Conservation (phyloP, 129 eudicot species). For the Ambrosia trifida region DNA sequence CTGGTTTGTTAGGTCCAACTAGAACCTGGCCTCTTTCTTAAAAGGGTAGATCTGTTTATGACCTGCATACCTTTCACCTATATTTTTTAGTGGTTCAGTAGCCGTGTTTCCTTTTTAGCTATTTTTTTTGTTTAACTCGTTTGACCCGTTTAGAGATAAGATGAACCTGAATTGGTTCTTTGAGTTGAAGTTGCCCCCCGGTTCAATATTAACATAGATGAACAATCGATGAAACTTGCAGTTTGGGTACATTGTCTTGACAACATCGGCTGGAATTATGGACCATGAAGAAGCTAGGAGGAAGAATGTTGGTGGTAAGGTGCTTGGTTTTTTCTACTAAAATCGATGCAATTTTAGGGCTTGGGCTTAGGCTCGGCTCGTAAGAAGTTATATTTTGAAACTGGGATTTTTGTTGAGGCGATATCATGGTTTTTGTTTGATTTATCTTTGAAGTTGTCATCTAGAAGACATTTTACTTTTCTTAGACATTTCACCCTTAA, state of each 20-base stretch:
- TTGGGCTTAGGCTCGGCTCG: conserved; percentile 17
- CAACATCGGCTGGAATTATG: conserved; percentile 73
- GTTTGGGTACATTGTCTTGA: conserved; percentile 75
- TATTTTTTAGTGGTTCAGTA: too few relatives aligned
- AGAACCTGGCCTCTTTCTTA: background rate
- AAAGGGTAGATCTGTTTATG: background rate
- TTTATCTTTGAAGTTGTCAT: conserved; percentile 6
- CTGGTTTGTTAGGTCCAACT: background rate
- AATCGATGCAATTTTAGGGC: conserved; percentile 33
- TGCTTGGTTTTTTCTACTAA: conserved; percentile 68
- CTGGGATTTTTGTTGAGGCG: conserved; percentile 26
- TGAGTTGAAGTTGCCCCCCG: too few relatives aligned
- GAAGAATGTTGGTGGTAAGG: conserved; percentile 73
- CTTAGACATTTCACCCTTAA: conserved; percentile 11
- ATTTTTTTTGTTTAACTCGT: background rate
- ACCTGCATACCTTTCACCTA: too few relatives aligned
- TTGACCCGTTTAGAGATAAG: background rate
- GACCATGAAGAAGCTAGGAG: conserved; percentile 75
- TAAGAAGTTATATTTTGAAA: conserved; percentile 20
- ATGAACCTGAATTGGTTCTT: background rate
- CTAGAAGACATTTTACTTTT: conserved; percentile 27
- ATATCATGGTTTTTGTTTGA: conserved; percentile 35
- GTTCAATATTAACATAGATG: background rate
- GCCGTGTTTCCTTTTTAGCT: background rate
- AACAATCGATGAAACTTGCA: conserved; percentile 27